phyloP scores from a whole-genome alignment of 306 rosid species.

The Corylus americana region DNA sequence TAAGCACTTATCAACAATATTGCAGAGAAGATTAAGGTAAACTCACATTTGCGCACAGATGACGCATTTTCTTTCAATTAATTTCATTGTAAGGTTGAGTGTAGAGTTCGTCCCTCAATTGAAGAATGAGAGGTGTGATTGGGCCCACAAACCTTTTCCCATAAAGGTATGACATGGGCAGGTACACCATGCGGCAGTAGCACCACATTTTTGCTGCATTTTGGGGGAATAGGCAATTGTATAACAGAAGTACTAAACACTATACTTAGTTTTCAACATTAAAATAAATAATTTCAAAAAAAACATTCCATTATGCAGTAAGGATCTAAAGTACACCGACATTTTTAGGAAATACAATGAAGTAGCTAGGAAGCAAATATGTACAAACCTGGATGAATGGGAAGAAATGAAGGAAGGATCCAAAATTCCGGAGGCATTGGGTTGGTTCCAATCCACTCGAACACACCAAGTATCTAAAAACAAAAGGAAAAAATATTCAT shows the following conservation, averaged over 20 bases:
- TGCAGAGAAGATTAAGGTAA: background rate
- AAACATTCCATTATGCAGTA: background rate
- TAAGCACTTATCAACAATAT: too few species aligned
- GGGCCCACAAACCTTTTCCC: constrained; percentile 71
- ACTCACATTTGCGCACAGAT: constrained; percentile 53
- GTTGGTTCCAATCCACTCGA: constrained; percentile 18
- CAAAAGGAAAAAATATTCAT: background rate
- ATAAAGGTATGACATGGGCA: constrained; percentile 83
- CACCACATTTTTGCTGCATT: constrained; percentile 81
- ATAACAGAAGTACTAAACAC: background rate
- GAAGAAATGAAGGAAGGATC: constrained; percentile 18
- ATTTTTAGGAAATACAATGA: background rate
- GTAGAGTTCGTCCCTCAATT: constrained; percentile 57
- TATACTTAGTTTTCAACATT: background rate
- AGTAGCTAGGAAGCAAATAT: background rate
- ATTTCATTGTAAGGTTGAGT: constrained; percentile 48
- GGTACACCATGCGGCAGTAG: constrained; percentile 66
- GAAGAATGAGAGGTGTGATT: constrained; percentile 67
- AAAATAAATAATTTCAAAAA: background rate
- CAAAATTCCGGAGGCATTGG: constrained; percentile 29
- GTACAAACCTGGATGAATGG: constrained; percentile 5
- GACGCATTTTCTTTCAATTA: constrained; percentile 64
- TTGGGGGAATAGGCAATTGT: too few species aligned
- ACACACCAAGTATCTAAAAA: constrained; percentile 29
- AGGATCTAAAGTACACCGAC: background rate